Evolutionary conservation across 345 rosid species (phyloP).

Genomic region (Dimocarpus longan): DNA sequence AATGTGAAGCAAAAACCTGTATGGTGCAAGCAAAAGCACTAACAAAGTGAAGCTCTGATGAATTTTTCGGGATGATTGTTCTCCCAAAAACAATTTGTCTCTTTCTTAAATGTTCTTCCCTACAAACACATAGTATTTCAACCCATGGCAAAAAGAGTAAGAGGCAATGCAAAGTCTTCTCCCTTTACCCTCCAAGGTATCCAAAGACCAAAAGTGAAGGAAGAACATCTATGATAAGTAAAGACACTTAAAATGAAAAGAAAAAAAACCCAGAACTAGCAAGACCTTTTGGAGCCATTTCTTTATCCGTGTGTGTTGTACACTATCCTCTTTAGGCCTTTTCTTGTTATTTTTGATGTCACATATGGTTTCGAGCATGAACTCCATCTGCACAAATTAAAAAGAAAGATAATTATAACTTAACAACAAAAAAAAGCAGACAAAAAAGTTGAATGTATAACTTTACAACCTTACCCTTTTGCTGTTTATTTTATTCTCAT

Average conservation of each 20-base stretch:
- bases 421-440: constrained; percentile 1
- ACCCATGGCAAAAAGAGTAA: background rate
- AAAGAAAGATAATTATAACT: constrained; percentile 8
- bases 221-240: background rate
- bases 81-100: background rate
- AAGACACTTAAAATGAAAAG: background rate
- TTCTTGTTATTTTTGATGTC: constrained; percentile 92
- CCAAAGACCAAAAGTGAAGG: background rate
- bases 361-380: constrained; percentile 88
- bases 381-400: constrained; percentile 72
- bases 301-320: constrained; percentile 70
- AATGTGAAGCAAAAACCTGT: background rate
- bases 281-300: constrained; percentile 95
- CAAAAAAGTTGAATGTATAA: constrained; percentile 4
- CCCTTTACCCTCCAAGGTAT: background rate
- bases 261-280: background rate
- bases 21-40: background rate
- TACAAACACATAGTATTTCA: background rate
- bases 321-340: constrained; percentile 70
- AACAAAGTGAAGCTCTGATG: background rate
- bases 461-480: constrained; percentile 53
- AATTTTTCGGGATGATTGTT: background rate
- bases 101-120: background rate
- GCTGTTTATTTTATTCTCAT: constrained; percentile 42
- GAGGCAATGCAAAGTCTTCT: constrained; percentile 1